Evolutionary conservation across 2,329 filamentous ascomycete species (phyloP).

Genomic region (Colletotrichum sp.): DNA sequence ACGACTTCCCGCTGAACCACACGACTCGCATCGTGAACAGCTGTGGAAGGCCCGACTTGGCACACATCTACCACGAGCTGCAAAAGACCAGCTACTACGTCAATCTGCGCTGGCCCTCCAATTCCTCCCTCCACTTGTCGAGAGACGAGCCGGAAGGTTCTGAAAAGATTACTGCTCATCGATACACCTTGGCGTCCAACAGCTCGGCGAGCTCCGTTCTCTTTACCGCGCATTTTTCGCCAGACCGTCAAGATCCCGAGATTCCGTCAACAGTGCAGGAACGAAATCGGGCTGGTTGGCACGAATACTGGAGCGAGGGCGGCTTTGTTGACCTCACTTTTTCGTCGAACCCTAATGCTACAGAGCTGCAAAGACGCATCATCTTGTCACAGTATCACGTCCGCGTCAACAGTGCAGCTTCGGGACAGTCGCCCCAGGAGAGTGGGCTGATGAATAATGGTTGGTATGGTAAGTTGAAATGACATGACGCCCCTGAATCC

Average conservation of each 20-base stretch:
- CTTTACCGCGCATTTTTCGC: slow-evolving; percentile 40
- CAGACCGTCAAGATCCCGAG: slow-evolving; percentile 25
- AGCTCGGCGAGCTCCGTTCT: slow-evolving; percentile 19
- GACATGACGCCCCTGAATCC: rapidly evolving
- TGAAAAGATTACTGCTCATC: slow-evolving; percentile 30
- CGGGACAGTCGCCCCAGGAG: slow-evolving; percentile 44
- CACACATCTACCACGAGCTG: slow-evolving; percentile 41
- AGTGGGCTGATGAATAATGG: slow-evolving; percentile 45
- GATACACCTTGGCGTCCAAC: slow-evolving; percentile 31
- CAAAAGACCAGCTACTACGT: slow-evolving; percentile 41
- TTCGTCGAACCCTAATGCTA: slow-evolving; percentile 38
- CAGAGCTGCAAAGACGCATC: slow-evolving; percentile 48
- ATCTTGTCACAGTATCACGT: slow-evolving; percentile 48
- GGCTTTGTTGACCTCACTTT: slow-evolving; percentile 46
- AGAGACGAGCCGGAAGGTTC: slow-evolving; percentile 27
- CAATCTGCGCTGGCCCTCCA: slow-evolving; percentile 37
- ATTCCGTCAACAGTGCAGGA: slow-evolving; percentile 27
- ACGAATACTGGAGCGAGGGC: slow-evolving; percentile 41
- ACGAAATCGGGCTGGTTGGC: slow-evolving; percentile 33
- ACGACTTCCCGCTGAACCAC: slow-evolving; percentile 43
- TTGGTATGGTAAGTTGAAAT: slow-evolving; percentile 41
- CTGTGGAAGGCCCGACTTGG: slow-evolving; percentile 17
- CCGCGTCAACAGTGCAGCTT: slow-evolving; percentile 44
- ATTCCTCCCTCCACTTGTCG: slow-evolving; percentile 16
- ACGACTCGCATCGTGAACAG: slow-evolving; percentile 31